Evolutionary conservation across 2,329 filamentous ascomycete genomes (phyloP).

Genomic region (Verticillium longisporum): DNA sequence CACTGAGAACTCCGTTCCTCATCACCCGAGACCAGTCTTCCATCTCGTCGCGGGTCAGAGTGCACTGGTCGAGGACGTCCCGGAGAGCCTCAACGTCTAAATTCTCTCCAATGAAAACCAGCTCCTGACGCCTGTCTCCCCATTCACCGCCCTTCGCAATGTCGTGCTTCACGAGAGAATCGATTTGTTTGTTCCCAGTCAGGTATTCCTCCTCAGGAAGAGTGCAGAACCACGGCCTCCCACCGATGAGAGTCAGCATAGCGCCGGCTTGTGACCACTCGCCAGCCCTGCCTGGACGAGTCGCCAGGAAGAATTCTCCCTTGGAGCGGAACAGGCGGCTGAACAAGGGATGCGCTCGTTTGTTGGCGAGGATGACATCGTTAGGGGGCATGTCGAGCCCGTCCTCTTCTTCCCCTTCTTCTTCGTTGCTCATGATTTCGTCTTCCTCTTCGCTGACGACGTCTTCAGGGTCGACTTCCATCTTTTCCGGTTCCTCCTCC

Average conservation of each 20-base stretch:
- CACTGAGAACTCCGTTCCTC: slow-evolving; percentile 27
- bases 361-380: slow-evolving; percentile 44
- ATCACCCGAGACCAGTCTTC: slow-evolving; percentile 45
- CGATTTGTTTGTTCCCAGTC: slow-evolving; percentile 39
- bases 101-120: slow-evolving; percentile 67
- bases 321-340: slow-evolving; percentile 55
- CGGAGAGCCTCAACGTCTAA: slow-evolving; percentile 47
- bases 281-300: slow-evolving; percentile 45
- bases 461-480: slow-evolving; percentile 21
- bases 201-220: slow-evolving; percentile 43
- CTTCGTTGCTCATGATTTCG: slow-evolving; percentile 15
- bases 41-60: slow-evolving; percentile 56
- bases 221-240: slow-evolving; percentile 53
- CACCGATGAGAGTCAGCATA: slow-evolving; percentile 54
- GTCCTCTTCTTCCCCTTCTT: slow-evolving; percentile 15
- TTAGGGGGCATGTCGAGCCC: slow-evolving; percentile 27
- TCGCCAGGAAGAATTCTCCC: slow-evolving; percentile 54
- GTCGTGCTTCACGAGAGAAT: slow-evolving; percentile 41
- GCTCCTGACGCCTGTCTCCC: slow-evolving; percentile 64
- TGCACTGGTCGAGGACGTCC: slow-evolving; percentile 48
- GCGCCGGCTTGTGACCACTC: slow-evolving; percentile 60
- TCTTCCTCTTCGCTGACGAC: slow-evolving; percentile 22
- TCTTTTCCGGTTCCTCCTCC: slow-evolving; percentile 24
- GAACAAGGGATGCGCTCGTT: slow-evolving; percentile 45
- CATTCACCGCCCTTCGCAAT: slow-evolving; percentile 50